These are phyloP conservation scores for Cyclotella cryptica DNA, from an alignment of 108 stramenopile species.

Conservation along the genomic window DNA sequence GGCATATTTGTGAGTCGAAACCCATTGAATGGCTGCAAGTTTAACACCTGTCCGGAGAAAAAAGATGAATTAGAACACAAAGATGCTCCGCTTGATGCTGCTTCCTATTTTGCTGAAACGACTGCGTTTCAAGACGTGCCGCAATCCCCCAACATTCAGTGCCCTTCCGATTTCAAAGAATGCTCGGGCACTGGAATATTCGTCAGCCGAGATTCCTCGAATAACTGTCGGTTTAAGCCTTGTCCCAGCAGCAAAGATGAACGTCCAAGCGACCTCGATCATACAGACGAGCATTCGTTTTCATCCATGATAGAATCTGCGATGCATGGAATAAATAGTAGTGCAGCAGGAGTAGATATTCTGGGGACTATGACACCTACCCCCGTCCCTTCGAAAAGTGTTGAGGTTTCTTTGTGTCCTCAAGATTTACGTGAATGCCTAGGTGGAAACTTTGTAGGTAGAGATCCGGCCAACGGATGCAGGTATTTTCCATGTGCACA, in stretches of 20 bases:
- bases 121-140: too few relatives aligned
- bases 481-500: constrained; percentile 27
- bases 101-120: too few relatives aligned
- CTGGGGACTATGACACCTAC: neutral
- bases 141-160: too few relatives aligned
- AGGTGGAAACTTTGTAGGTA: constrained; percentile 39
- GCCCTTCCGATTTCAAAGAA: too few relatives aligned
- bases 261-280: neutral
- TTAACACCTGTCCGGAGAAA: constrained; percentile 5
- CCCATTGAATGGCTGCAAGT: constrained; percentile 24
- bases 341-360: neutral
- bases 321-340: neutral
- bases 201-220: constrained; percentile 14
- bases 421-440: constrained; percentile 22
- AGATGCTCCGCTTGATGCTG: too few relatives aligned
- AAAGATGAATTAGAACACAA: neutral
- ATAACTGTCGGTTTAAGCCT: constrained; percentile 15
- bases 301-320: constrained; percentile 9
- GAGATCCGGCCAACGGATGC: constrained; percentile 44
- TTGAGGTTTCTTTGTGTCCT: constrained; percentile 1
- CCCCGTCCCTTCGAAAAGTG: neutral
- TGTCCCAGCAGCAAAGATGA: neutral
- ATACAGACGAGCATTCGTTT: constrained; percentile 1
- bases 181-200: constrained; percentile 6
- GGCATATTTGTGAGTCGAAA: constrained; percentile 27